Base-by-base conservation (phyloP, 305 asterid genomes). In the Fraxinus xanthoxyloides region DNA sequence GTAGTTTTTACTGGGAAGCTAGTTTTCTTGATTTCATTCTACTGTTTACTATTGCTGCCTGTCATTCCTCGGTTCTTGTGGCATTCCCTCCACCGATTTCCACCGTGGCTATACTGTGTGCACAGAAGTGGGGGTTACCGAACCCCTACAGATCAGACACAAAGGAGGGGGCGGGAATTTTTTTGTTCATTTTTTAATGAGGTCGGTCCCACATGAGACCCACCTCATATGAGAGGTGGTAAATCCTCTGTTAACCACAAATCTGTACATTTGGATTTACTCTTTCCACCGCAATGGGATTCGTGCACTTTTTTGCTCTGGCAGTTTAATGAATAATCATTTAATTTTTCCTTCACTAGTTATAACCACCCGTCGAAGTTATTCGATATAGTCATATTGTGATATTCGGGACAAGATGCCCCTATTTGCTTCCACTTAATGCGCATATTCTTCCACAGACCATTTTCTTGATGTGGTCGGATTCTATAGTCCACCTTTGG, bases 61-160 rank as follows among this genome's bases (percentile, higher is more conserved):
- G 40, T 75, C 36, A 10, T 76, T 80, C 81, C 77, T 70, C 36
- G 26, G 2, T 19, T 19, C 78, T 77, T 63, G 80, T 46, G 51
- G 77, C 35, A 24, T 24, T 65, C 72, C 34, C 32, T 10, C 72
- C 72, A 10, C 72, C 72, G 35, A 65, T 8, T 65, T 65, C 15
- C 35, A 26, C 30, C 5, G 2, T 23, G 6, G 35, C 38, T 5
- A 5, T 34, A 0, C 7, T 3, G 38, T 34, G 38, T 34, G 38
- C 5, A 34, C 7, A 34, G 38, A 34, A 7, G 38, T 5, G 38
- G 38, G 34, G 7, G 7, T 34, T 34, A 34, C 1, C 7, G 7
- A 34, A 34, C 7, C 38, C 38, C 7, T 7, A 34, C 7, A 0
- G 38, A 34, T 5, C 38, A 34, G 7, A 34, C 38, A 34, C 12